phyloP scores from a whole-genome alignment of 2,329 filamentous ascomycete genomes.

The Fusarium chlamydosporum region DNA sequence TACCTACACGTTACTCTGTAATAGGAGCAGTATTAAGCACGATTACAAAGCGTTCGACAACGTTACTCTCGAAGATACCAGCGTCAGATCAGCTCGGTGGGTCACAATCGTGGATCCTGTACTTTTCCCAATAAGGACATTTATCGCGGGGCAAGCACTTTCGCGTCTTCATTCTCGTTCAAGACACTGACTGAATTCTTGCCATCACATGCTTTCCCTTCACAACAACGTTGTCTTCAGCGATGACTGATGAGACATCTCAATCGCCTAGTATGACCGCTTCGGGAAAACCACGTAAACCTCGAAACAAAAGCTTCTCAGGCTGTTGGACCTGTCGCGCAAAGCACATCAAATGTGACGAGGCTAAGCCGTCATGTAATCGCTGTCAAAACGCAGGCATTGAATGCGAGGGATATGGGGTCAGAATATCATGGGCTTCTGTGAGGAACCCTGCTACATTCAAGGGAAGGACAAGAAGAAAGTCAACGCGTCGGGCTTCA shows the following conservation, averaged over 20 bases:
- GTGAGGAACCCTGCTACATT: constrained; percentile 47
- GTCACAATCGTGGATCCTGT: neutral
- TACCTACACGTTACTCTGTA: neutral
- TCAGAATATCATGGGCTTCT: constrained; percentile 46
- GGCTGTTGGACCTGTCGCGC: constrained; percentile 50
- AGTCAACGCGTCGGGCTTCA: constrained; percentile 20
- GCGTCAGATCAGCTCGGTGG: neutral
- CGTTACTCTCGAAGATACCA: neutral
- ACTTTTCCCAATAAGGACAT: constrained; percentile 3
- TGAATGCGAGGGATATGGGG: constrained; percentile 45
- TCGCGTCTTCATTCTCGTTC: constrained; percentile 8
- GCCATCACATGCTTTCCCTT: neutral
- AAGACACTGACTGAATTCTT: neutral
- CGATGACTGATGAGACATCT: constrained; percentile 32
- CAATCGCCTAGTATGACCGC: constrained; percentile 18
- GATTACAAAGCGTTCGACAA: neutral
- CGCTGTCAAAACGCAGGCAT: constrained; percentile 43
- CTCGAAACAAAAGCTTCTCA: constrained; percentile 48
- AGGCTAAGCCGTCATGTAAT: constrained; percentile 39
- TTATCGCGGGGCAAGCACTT: constrained; percentile 7
- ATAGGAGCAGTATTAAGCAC: accelerated
- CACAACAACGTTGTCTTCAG: neutral
- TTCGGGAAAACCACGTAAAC: constrained; percentile 40
- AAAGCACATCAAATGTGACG: constrained; percentile 48
- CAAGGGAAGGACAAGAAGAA: constrained; percentile 17